Percentiles rank a stretch among this genome's conserved stretches.
These are phyloP conservation scores for Amaranthus cruentus DNA, from an alignment of 148 eudicot species.

Conservation along the genomic window DNA sequence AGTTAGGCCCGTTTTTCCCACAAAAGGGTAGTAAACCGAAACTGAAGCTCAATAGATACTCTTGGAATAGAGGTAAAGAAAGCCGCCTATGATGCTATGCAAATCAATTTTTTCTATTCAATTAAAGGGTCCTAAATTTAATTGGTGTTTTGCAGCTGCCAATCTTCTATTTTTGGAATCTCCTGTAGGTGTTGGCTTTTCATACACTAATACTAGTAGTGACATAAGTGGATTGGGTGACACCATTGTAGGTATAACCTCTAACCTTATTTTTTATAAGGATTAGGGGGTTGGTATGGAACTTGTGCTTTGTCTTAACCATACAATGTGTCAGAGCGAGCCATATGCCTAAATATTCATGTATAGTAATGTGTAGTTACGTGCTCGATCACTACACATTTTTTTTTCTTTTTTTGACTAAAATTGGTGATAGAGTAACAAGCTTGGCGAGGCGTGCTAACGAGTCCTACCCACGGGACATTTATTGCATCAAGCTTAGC, in stretches of 20 bases:
- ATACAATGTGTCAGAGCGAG: too few species aligned
- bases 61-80: constrained; percentile 72
- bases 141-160: constrained; percentile 39
- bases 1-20: constrained; percentile 70
- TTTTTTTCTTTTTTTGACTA: too few species aligned
- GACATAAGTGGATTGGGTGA: constrained; percentile 71
- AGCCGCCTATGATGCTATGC: not conserved
- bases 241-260: constrained; percentile 41
- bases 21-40: constrained; percentile 47
- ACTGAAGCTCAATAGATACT: constrained; percentile 52
- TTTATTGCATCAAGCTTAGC: too few species aligned
- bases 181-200: constrained; percentile 87
- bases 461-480: too few species aligned
- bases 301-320: too few species aligned
- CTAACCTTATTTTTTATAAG: not conserved
- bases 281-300: too few species aligned
- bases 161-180: constrained; percentile 76
- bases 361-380: too few species aligned
- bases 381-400: too few species aligned
- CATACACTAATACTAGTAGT: constrained; percentile 65
- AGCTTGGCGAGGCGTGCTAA: too few species aligned
- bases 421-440: too few species aligned
- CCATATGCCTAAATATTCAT: too few species aligned
- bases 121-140: not conserved
- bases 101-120: not conserved